Evolutionary conservation across 257 asterid species (phyloP).

Genomic region (Cordia subcordata): DNA sequence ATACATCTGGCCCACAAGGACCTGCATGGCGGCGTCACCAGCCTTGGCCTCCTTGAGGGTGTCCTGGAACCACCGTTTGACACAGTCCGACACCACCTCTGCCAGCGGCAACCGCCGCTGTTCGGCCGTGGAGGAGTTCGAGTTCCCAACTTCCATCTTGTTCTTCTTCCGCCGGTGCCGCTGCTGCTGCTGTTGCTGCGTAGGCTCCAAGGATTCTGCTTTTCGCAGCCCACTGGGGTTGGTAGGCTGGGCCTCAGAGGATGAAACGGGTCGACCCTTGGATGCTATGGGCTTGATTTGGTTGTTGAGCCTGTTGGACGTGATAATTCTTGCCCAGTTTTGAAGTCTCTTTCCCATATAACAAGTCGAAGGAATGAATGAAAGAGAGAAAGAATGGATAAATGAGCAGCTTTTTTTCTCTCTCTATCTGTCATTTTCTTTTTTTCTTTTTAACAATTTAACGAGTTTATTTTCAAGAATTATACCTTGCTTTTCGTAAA

Average conservation of each 20-base stretch:
- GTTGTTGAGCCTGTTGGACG: conserved; percentile 35
- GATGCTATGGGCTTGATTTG: conserved; percentile 40
- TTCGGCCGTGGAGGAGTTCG: conserved; percentile 14
- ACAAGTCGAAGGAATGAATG: neutral
- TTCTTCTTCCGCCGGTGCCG: conserved; percentile 16
- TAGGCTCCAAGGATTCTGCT: conserved; percentile 10
- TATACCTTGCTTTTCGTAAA: too few relatives aligned
- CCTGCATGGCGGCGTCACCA: conserved; percentile 85
- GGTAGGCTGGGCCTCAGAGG: conserved; percentile 18
- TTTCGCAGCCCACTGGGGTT: conserved; percentile 19
- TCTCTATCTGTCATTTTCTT: too few relatives aligned
- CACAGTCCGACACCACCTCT: conserved; percentile 86
- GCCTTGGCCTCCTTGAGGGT: conserved; percentile 86
- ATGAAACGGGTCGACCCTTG: conserved; percentile 30
- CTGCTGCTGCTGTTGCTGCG: conserved; percentile 10
- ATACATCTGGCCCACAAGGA: conserved; percentile 98
- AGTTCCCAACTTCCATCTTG: conserved; percentile 40
- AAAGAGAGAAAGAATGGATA: too few relatives aligned
- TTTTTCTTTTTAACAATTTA: too few relatives aligned
- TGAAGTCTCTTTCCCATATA: conserved; percentile 74
- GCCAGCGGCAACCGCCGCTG: conserved; percentile 60
- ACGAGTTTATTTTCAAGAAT: too few relatives aligned
- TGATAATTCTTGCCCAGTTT: conserved; percentile 46
- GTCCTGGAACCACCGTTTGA: conserved; percentile 86
- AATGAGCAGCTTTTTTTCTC: too few relatives aligned